Evolutionary conservation across 2,329 filamentous ascomycete species (phyloP).

Genomic region (Diaporthe velutina): DNA sequence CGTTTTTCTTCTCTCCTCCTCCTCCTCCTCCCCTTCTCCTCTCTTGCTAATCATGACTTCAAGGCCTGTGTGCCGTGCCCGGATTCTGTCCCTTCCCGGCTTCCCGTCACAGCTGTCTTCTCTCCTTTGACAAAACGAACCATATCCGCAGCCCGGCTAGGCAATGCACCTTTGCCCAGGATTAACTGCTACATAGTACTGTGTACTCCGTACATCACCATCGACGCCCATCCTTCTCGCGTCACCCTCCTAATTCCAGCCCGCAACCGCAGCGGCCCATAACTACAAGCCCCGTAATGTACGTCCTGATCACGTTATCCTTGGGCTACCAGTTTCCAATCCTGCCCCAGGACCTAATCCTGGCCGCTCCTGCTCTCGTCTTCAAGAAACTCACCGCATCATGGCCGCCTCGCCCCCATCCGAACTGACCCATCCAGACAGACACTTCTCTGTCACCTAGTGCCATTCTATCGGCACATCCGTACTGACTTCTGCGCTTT

Average conservation of each 20-base stretch:
- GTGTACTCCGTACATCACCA: constrained; percentile 11
- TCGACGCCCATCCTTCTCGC: background rate
- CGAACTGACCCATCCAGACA: constrained; percentile 24
- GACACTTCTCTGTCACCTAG: constrained; percentile 19
- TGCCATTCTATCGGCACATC: constrained; percentile 30
- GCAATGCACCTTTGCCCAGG: background rate
- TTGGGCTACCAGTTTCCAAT: background rate
- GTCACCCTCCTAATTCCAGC: background rate
- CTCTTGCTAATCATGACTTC: constrained; percentile 28
- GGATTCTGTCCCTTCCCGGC: constrained; percentile 22
- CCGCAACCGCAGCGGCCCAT: background rate
- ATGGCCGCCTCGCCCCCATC: constrained; percentile 26
- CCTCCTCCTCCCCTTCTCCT: background rate
- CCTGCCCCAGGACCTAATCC: background rate
- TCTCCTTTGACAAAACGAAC: constrained; percentile 1
- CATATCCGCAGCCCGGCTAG: constrained; percentile 11
- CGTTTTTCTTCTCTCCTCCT: background rate
- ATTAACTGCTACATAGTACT: background rate
- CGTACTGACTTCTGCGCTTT: constrained; percentile 27
- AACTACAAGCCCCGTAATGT: background rate
- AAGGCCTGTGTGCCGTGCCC: constrained; percentile 14
- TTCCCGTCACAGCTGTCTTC: constrained; percentile 11
- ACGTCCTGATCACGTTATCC: constrained; percentile 19
- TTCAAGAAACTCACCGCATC: constrained; percentile 33
- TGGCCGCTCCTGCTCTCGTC: background rate